Conservation (phyloP, 177 flowering plant species). For the Vitis hybrid region DNA sequence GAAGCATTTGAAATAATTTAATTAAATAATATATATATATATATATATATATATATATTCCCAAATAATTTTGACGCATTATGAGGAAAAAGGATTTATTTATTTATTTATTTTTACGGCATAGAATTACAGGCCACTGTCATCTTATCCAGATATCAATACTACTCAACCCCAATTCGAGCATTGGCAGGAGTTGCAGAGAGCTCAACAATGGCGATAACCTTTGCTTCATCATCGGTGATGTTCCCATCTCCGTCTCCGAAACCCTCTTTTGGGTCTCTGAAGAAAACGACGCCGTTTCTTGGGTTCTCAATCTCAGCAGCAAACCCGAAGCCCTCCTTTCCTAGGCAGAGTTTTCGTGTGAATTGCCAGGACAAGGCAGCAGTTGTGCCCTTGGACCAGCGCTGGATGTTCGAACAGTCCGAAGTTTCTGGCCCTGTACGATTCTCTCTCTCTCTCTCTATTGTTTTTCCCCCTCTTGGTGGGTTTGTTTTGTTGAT, state of each 20-base stretch:
- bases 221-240: constrained; percentile 37
- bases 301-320: constrained; percentile 42
- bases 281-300: constrained; percentile 28
- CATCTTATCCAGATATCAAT: neutral
- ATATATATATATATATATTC: no score
- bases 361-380: constrained; percentile 40
- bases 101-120: no score
- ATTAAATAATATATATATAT: no score
- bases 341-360: constrained; percentile 10
- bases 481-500: no score
- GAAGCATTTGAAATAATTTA: no score
- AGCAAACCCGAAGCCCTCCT: constrained; percentile 11
- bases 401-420: constrained; percentile 82
- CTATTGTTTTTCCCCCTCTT: neutral
- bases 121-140: no score
- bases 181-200: neutral
- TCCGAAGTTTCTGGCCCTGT: constrained; percentile 58
- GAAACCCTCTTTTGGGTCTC: constrained; percentile 20
- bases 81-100: no score
- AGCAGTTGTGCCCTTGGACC: constrained; percentile 50
- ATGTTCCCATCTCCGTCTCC: constrained; percentile 25
- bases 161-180: neutral
- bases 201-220: constrained; percentile 27
- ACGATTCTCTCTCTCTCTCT: constrained; percentile 12
- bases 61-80: no score